Percentiles rank a stretch among this genome's conserved stretches.
phyloP scores from a whole-genome alignment of 2,329 filamentous ascomycete species.

The Fusarium sp. region DNA sequence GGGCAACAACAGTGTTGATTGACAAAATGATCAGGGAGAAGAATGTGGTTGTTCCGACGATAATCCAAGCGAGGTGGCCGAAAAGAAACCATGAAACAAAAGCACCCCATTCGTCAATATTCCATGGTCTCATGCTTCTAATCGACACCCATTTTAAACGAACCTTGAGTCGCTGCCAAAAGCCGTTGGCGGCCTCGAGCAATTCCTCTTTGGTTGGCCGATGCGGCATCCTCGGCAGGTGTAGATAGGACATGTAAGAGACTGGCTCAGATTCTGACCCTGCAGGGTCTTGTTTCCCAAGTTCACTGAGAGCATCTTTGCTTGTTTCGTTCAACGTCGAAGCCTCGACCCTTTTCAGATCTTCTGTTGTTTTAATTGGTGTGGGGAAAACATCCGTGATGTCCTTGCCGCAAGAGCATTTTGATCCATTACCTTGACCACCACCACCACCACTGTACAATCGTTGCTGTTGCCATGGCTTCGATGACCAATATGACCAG shows the following conservation, averaged over 20 bases:
- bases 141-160: constrained; percentile 99
- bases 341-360: constrained; percentile 26
- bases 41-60: constrained; percentile 97
- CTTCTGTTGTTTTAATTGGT: constrained; percentile 16
- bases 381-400: constrained; percentile 6
- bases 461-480: constrained; percentile 16
- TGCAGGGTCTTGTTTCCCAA: constrained; percentile 9
- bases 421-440: constrained; percentile 23
- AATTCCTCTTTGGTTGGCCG: constrained; percentile 93
- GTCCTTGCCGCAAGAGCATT: constrained; percentile 41
- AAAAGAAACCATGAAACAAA: constrained; percentile 94
- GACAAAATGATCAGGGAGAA: constrained; percentile 90
- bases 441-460: constrained; percentile 26
- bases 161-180: constrained; percentile 89
- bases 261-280: constrained; percentile 52
- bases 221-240: constrained; percentile 77
- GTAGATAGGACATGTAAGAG: constrained; percentile 66
- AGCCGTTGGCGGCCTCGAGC: constrained; percentile 88
- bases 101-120: constrained; percentile 93
- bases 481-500: constrained; percentile 1
- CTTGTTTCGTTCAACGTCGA: constrained; percentile 14
- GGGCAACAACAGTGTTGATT: constrained; percentile 96
- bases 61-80: constrained; percentile 92
- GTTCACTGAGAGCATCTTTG: constrained; percentile 14
- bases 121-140: constrained; percentile 91